Conservation (phyloP, 768 basidiomycete species). For the Peribolospora kevripleyi region DNA sequence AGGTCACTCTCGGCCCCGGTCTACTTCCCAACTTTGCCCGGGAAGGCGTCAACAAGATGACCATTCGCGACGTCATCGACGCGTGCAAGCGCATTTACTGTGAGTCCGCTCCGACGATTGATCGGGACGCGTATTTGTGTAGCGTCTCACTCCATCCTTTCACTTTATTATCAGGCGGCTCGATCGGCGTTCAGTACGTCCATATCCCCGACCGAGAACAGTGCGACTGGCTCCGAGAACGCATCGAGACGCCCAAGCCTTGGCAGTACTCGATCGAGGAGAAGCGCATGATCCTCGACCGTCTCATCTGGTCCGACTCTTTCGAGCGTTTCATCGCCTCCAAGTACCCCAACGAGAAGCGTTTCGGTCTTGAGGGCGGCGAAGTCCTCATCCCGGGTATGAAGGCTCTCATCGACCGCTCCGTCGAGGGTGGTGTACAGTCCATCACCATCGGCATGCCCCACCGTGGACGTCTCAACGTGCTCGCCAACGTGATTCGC, state of each 20-base stretch:
- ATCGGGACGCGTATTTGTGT: background rate
- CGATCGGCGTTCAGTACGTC: constrained; percentile 68
- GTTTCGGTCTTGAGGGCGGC: constrained; percentile 95
- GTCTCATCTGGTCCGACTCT: constrained; percentile 98
- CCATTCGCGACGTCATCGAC: constrained; percentile 71
- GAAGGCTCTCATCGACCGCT: constrained; percentile 97
- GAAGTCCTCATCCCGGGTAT: constrained; percentile 94
- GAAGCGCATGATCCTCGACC: constrained; percentile 96
- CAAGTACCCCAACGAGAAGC: constrained; percentile 98
- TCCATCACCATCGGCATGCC: constrained; percentile 97
- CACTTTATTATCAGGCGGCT: constrained; percentile 34
- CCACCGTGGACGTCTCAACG: constrained; percentile 93
- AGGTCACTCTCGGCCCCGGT: constrained; percentile 81
- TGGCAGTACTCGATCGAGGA: constrained; percentile 97
- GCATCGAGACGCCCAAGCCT: constrained; percentile 79
- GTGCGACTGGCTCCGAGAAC: constrained; percentile 96
- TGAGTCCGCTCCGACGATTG: constrained; percentile 22
- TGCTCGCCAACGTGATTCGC: constrained; percentile 91
- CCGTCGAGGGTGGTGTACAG: constrained; percentile 87
- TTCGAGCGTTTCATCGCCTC: constrained; percentile 96
- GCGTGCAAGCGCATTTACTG: constrained; percentile 83
- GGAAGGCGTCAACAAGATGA: constrained; percentile 64
- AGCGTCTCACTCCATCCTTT: background rate
- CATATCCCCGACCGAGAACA: constrained; percentile 97
- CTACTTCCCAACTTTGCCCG: constrained; percentile 87